Evolutionary conservation across 169 alveolate genomes (phyloP), one percentile per base, ranked within the genome.

Genomic region (Cryptosporidium andersoni): DNA sequence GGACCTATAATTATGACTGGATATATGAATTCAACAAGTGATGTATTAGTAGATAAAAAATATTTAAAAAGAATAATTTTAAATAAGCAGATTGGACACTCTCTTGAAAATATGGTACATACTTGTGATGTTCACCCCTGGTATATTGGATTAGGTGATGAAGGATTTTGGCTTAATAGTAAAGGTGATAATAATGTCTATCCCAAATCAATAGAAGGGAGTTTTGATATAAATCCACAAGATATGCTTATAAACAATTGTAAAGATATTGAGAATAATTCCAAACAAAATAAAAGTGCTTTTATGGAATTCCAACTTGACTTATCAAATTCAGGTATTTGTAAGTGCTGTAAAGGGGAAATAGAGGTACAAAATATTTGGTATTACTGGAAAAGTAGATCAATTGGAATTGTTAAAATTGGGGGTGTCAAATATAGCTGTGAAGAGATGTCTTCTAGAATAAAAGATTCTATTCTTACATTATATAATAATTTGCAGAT

Each of bases 401-500:
- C 81, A 2, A 58, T 81, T 39, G 81, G 65, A 7, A 11, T 81
- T 2, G 53, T 89, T 16, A 89, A 82, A 25, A 89, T 82, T 25
- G 92, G 92, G 4, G 92, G 92, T 7, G 91, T 82, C 9, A 89
- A 89, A 62, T 82, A 89, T 34, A 66, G 90, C 5, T 65, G 85
- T 37, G 80, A 49, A 49, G 91, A 89, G 63, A 85, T 89, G 36
- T 66, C 52, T 62, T 47, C 37, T 8, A 88, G 88, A 51, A n/a
- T 89, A 37, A 51, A 51, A 68, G 34, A 43, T 11, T 16, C 66
- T 7, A 5, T 74, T 58, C 34, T 7, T 12, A 56, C 8, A 14
- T 42, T 58, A 11, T 45, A 64, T 47, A 39, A 58, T 45, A 43
- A 39, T 3, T 16, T 16, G 34, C 16, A 7, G 9, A 9, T 62